Percentiles rank a stretch among this genome's conserved stretches.
Conservation (phyloP, 306 rosid genomes). For the Trifolium subterraneum region DNA sequence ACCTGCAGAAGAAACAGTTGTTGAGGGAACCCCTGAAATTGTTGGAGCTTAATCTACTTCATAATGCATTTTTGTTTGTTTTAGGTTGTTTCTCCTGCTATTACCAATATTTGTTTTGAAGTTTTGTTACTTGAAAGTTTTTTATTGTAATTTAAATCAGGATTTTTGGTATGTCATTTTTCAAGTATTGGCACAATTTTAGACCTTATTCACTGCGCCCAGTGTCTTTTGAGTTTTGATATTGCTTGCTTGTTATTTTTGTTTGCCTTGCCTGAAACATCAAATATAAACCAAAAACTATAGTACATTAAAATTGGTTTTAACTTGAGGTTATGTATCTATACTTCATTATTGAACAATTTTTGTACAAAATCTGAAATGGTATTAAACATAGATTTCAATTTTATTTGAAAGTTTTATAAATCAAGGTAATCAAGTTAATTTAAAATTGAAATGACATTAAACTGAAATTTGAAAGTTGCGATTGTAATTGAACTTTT, state of each 20-base stretch:
- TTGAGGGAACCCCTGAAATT: slow-evolving; percentile 63
- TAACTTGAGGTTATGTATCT: no score
- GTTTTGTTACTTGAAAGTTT: slow-evolving; percentile 39
- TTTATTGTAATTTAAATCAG: slow-evolving; percentile 35
- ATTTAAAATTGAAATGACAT: no score
- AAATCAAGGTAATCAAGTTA: no score
- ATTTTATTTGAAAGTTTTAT: no score
- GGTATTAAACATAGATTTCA: no score
- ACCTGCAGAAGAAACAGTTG: slow-evolving; percentile 69
- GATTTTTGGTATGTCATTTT: background rate
- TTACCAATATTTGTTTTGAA: background rate
- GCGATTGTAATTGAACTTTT: no score
- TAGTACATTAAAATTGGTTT: background rate
- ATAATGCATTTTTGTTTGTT: slow-evolving; percentile 27
- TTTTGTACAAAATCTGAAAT: no score
- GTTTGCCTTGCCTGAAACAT: no score
- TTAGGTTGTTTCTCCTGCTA: slow-evolving; percentile 22
- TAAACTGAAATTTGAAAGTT: no score
- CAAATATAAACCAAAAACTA: no score
- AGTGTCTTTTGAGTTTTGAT: background rate
- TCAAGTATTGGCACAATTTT: background rate
- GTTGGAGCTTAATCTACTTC: slow-evolving; percentile 67
- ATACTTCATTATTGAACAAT: no score
- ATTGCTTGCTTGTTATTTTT: background rate
- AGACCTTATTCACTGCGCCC: background rate